Evolutionary conservation across 2,329 filamentous ascomycete genomes (phyloP).

Genomic region (Coccinonectria pachysandricola): DNA sequence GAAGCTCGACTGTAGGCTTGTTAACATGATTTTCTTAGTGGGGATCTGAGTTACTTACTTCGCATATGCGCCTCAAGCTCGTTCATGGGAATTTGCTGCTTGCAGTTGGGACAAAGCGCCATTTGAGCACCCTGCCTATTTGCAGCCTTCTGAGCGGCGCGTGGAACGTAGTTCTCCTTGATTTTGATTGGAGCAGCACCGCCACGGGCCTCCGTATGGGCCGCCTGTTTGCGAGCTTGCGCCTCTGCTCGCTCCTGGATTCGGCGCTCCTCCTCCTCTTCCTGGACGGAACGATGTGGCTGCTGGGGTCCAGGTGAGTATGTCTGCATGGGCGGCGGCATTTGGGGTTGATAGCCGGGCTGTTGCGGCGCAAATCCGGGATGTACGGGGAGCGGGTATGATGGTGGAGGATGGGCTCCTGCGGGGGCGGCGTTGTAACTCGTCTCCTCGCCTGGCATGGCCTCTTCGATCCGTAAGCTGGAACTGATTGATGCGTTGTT

Average conservation of each 20-base stretch:
- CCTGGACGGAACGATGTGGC: slow-evolving; percentile 31
- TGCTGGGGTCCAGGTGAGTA: slow-evolving; percentile 15
- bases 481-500: slow-evolving; percentile 79
- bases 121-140: slow-evolving; percentile 55
- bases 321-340: slow-evolving; percentile 30
- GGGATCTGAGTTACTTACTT: slow-evolving; percentile 40
- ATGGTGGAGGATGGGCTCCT: slow-evolving; percentile 20
- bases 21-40: slow-evolving; percentile 21
- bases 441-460: slow-evolving; percentile 71
- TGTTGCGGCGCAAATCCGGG: slow-evolving; percentile 31
- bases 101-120: slow-evolving; percentile 85
- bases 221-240: slow-evolving; percentile 57
- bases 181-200: slow-evolving; percentile 72
- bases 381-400: slow-evolving; percentile 35
- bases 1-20: slow-evolving; percentile 61
- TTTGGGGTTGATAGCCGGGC: slow-evolving; percentile 22
- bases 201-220: slow-evolving; percentile 66
- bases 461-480: slow-evolving; percentile 83
- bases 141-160: slow-evolving; percentile 62
- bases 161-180: slow-evolving; percentile 83
- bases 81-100: slow-evolving; percentile 74
- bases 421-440: slow-evolving; percentile 41
- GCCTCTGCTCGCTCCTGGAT: slow-evolving; percentile 54
- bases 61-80: slow-evolving; percentile 90
- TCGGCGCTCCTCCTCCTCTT: slow-evolving; percentile 52